Evolutionary conservation across 352 stramenopile species (phyloP), one percentile per base, ranked within the genome.

Genomic region (Aphanomyces euteiches): DNA sequence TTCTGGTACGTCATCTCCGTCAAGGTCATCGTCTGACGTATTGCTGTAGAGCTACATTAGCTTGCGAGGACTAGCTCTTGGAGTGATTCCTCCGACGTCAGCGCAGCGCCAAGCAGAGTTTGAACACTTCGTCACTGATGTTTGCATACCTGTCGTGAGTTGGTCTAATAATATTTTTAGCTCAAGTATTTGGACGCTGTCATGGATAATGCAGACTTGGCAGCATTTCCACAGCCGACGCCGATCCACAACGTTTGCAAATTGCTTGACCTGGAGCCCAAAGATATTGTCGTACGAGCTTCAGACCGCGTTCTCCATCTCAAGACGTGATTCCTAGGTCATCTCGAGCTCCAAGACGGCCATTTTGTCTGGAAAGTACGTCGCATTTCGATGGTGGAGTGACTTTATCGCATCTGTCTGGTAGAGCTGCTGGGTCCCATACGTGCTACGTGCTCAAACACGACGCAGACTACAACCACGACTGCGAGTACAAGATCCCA

Each of bases 281-380:
- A 70, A 61, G 64, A 63, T 40, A 58, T 61, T 10, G 36, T 70
- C 54, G 64, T 70, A 63, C 15, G 48, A 40, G 8, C 50, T 17
- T 58, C 19, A 1, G 21, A 7, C 6, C 43, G 5, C 19, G 6
- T 3, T 5, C 5, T 47, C 34, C 28, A 15, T 45, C 37, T 41
- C 19, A 37, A 50, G 39, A 5, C 40, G 53, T 47, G 40, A 48
- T 36, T 6, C 10, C 8, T 40, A 70, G 64, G 64, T 70, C 4
- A 37, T 70, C 64, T 48, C 64, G 2, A 61, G 64, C 48, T 47
- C 64, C 13, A 21, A 61, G 8, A n/a, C 53, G 3, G 64, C 64
- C 5, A 70, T 70, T 70, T 47, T 50, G 17, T 70, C 64, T 36
- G 64, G 43, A 47, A 70, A 58, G 64, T 70, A 41, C 37, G 37